Percentiles rank a stretch among this genome's conserved stretches.
Evolutionary conservation across 129 eudicot species (phyloP).

Genomic region (sunflower (Helianthus annuus)): DNA sequence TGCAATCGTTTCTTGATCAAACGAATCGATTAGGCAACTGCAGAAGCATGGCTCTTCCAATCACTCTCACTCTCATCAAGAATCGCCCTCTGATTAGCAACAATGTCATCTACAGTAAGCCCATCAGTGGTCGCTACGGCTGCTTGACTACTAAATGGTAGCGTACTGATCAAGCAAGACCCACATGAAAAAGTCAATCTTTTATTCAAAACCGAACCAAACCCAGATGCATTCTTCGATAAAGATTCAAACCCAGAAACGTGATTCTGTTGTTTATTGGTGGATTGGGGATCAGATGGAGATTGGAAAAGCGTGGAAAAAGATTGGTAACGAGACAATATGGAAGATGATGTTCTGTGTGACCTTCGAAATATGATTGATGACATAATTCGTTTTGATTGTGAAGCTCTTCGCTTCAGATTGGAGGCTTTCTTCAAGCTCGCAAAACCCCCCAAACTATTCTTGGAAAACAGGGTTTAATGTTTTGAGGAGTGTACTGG

Average conservation of each 20-base stretch:
- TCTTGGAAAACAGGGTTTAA: conserved; percentile 5
- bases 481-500: too few species aligned
- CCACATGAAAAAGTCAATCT: conserved; percentile 35
- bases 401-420: background rate
- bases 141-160: conserved; percentile 57
- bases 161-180: conserved; percentile 24
- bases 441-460: background rate
- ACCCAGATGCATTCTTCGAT: conserved; percentile 32
- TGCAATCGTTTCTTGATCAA: conserved; percentile 80
- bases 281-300: conserved; percentile 40
- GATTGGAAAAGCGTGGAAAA: conserved; percentile 21
- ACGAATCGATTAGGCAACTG: conserved; percentile 91
- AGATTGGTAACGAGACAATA: conserved; percentile 22
- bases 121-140: conserved; percentile 83
- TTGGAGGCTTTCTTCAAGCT: background rate
- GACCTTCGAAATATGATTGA: conserved; percentile 33
- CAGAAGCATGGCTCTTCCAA: conserved; percentile 98
- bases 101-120: conserved; percentile 82
- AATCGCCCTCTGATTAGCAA: conserved; percentile 71
- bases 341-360: conserved; percentile 13
- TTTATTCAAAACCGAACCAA: conserved; percentile 24
- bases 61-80: conserved; percentile 80
- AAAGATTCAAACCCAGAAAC: conserved; percentile 34
- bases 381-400: conserved; percentile 26
- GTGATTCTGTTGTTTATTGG: conserved; percentile 17